phyloP scores from a whole-genome alignment of 306 rosid genomes.

The Oxytropis ochrocephala region DNA sequence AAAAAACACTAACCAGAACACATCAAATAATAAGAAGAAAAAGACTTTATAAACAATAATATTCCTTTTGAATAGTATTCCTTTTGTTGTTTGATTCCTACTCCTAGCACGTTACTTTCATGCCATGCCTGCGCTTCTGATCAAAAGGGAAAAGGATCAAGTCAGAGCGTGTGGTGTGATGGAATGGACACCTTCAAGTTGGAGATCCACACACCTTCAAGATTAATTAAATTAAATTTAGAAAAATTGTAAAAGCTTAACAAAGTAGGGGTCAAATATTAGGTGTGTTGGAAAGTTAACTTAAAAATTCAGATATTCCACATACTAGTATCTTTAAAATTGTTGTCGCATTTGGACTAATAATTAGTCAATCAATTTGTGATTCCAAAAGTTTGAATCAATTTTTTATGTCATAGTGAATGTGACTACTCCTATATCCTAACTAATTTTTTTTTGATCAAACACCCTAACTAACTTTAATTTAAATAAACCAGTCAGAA shows the following conservation, averaged over 20 bases:
- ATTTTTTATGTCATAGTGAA: not conserved
- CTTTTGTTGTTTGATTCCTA: not conserved
- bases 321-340: not conserved
- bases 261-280: constrained; percentile 8
- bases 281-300: constrained; percentile 1
- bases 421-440: not conserved
- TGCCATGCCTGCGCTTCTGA: not conserved
- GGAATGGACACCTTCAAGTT: not conserved
- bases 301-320: not conserved
- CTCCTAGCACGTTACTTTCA: constrained; percentile 13
- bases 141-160: not conserved
- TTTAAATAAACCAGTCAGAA: no score
- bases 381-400: constrained; percentile 2
- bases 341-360: constrained; percentile 22
- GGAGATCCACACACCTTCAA: no score
- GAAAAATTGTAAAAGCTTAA: not conserved
- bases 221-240: not conserved
- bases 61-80: not conserved
- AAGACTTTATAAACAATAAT: not conserved
- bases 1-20: no score
- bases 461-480: no score
- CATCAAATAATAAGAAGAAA: no score
- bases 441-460: no score
- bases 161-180: not conserved
- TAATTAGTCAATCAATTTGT: not conserved